Percentiles rank a stretch among this genome's conserved stretches.
phyloP scores from a whole-genome alignment of 495 filamentous ascomycete genomes.

The Hyaloscypha bicolor region DNA sequence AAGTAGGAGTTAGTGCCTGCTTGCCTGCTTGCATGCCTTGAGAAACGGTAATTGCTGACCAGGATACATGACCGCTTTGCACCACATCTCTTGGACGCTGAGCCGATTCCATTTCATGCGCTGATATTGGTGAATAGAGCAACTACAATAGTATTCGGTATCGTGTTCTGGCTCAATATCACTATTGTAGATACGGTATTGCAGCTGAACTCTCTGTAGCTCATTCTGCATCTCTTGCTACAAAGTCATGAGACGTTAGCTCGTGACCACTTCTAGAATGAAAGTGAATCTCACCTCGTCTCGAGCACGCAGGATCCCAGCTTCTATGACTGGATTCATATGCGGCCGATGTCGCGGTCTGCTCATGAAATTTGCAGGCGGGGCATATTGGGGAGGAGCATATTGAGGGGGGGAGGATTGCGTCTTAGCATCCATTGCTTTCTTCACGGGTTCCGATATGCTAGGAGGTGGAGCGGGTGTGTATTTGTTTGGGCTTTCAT shows the following conservation, averaged over 20 bases:
- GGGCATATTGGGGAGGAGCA: slow-evolving; percentile 15
- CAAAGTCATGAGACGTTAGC: slow-evolving; percentile 19
- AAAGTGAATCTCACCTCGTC: slow-evolving; percentile 34
- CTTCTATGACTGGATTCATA: slow-evolving; percentile 43
- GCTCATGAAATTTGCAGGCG: slow-evolving; percentile 6
- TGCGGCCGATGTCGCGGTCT: slow-evolving; percentile 13
- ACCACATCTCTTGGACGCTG: slow-evolving; percentile 44
- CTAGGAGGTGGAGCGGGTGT: slow-evolving; percentile 1
- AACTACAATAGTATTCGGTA: slow-evolving; percentile 36
- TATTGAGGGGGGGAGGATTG: slow-evolving; percentile 14
- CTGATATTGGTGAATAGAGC: slow-evolving; percentile 40
- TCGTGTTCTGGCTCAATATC: slow-evolving; percentile 54
- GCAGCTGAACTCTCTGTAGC: slow-evolving; percentile 40
- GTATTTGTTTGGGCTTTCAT: slow-evolving; percentile 26
- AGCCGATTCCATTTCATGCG: slow-evolving; percentile 39
- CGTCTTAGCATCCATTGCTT: slow-evolving; percentile 13
- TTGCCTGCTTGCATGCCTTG: background rate
- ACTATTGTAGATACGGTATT: slow-evolving; percentile 44
- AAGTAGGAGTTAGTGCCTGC: slow-evolving; percentile 9
- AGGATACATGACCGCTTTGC: slow-evolving; percentile 51
- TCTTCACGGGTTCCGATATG: slow-evolving; percentile 7
- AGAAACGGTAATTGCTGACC: slow-evolving; percentile 29
- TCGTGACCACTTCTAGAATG: background rate
- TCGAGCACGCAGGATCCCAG: slow-evolving; percentile 37
- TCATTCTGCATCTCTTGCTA: slow-evolving; percentile 47